These are phyloP conservation scores for Trifolium repens DNA, from an alignment of 306 rosid species.

Conservation along the genomic window DNA sequence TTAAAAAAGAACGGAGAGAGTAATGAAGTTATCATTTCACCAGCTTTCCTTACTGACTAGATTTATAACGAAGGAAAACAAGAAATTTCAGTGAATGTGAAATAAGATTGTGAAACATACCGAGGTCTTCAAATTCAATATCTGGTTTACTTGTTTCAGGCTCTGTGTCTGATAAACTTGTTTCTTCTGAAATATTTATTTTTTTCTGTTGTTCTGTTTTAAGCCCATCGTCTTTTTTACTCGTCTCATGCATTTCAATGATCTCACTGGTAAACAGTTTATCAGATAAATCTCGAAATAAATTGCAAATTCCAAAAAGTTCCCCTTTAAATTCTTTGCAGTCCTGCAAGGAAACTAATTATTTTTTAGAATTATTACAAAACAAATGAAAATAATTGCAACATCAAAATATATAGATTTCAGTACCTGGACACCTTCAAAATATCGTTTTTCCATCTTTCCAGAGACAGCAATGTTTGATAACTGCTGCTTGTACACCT, in stretches of 20 bases:
- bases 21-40: conserved; percentile 23
- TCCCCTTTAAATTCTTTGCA: conserved; percentile 94
- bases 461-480: conserved; percentile 94
- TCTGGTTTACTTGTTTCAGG: conserved; percentile 56
- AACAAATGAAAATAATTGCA: conserved; percentile 5
- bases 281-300: conserved; percentile 86
- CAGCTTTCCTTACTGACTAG: conserved; percentile 13
- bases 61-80: conserved; percentile 23
- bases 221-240: conserved; percentile 38
- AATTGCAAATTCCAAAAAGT: conserved; percentile 91
- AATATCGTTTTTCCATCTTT: conserved; percentile 90
- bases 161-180: conserved; percentile 34
- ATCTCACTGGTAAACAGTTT: conserved; percentile 86
- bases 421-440: conserved; percentile 95
- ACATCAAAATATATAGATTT: conserved; percentile 34
- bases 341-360: conserved; percentile 56
- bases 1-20: not conserved
- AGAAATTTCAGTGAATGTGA: conserved; percentile 11
- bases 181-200: conserved; percentile 48
- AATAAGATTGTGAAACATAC: conserved; percentile 49
- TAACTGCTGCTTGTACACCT: conserved; percentile 94
- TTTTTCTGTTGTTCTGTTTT: conserved; percentile 38
- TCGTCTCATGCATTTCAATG: conserved; percentile 62
- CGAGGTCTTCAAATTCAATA: conserved; percentile 73
- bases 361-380: conserved; percentile 9